Conservation (phyloP, 179 eudicot genomes). For the Monotropa hypopitys region DNA sequence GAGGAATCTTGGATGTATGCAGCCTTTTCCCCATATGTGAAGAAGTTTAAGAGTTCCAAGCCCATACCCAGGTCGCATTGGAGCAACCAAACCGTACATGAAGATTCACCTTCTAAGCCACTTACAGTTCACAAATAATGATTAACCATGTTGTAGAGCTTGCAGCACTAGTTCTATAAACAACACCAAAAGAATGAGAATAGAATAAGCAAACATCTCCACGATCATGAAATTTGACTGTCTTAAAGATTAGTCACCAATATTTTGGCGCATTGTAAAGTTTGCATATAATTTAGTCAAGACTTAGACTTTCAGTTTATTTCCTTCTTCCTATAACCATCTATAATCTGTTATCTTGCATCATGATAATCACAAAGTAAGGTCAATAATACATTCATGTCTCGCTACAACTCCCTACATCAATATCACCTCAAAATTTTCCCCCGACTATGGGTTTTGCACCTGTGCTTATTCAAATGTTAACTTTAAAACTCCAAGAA, state of each 20-base stretch:
- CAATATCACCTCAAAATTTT: background rate
- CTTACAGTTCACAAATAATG: background rate
- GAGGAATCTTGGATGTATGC: background rate
- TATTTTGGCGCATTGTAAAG: background rate
- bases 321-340: background rate
- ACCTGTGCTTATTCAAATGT: background rate
- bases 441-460: background rate
- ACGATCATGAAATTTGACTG: background rate
- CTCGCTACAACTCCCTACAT: background rate
- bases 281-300: background rate
- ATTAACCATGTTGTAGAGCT: background rate
- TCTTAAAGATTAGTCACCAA: background rate
- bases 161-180: background rate
- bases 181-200: background rate
- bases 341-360: background rate
- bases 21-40: background rate
- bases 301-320: background rate
- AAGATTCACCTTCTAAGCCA: background rate
- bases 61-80: background rate
- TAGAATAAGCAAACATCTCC: background rate
- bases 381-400: background rate
- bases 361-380: background rate
- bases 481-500: background rate
- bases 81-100: background rate
- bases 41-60: background rate